phyloP scores from a whole-genome alignment of 192 early-diverging fungal genomes.

The Rhizoclosmatium sp. region DNA sequence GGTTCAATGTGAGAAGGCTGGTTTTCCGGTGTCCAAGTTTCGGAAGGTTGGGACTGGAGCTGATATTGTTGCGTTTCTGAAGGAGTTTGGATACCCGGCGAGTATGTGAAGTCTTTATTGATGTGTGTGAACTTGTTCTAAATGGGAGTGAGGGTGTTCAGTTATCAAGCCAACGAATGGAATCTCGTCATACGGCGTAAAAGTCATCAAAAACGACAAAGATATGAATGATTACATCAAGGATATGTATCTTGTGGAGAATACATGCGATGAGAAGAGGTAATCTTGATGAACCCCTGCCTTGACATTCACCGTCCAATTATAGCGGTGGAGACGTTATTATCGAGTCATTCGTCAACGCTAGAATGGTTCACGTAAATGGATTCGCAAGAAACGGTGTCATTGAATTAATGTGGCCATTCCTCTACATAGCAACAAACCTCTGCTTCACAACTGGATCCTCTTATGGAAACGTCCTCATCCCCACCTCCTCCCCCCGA shows the following conservation, averaged over 20 bases:
- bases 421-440: conserved; percentile 53
- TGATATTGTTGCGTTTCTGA: conserved; percentile 21
- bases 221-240: conserved; percentile 39
- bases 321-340: conserved; percentile 47
- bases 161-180: background rate
- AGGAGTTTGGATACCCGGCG: conserved; percentile 39
- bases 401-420: conserved; percentile 49
- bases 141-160: conserved; percentile 35
- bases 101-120: conserved; percentile 32
- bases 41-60: conserved; percentile 48
- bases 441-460: conserved; percentile 50
- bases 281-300: background rate
- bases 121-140: conserved; percentile 14
- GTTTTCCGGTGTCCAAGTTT: conserved; percentile 19
- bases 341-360: conserved; percentile 45
- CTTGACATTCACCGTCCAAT: background rate
- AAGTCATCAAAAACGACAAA: conserved; percentile 42
- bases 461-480: conserved; percentile 59
- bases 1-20: background rate
- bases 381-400: conserved; percentile 47
- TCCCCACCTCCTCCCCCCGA: conserved; percentile 35
- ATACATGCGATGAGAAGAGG: conserved; percentile 29
- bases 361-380: conserved; percentile 55
- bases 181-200: conserved; percentile 37
- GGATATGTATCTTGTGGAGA: conserved; percentile 35